A percentile compares a stretch with the other conserved stretches of the same genome.
These are phyloP conservation scores for Cladosporium austrohemisphaericum DNA, from an alignment of 2,329 filamentous ascomycete species.

Conservation along the genomic window DNA sequence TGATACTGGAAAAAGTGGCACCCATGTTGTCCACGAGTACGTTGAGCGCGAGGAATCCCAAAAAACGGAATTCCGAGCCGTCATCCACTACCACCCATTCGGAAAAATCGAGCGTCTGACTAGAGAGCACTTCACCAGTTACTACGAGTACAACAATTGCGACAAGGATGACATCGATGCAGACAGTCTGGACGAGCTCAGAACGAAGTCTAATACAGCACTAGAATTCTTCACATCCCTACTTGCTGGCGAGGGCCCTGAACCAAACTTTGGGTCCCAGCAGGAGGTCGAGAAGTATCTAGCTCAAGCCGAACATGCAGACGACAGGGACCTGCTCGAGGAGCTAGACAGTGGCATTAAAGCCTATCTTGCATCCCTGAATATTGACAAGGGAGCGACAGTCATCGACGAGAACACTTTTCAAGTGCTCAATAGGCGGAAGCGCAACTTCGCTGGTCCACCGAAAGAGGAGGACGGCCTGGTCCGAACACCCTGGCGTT, in stretches of 20 bases:
- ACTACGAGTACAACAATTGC: background rate
- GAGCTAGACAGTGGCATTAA: background rate
- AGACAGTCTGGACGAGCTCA: background rate
- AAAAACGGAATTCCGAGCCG: background rate
- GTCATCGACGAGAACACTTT: background rate
- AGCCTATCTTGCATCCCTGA: background rate
- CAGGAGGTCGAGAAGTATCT: background rate
- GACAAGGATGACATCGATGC: background rate
- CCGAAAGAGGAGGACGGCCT: background rate
- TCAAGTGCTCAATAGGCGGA: background rate
- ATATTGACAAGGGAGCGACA: background rate
- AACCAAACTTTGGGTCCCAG: background rate
- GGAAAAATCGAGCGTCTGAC: background rate
- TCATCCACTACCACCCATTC: background rate
- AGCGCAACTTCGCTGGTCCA: background rate
- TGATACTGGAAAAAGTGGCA: background rate
- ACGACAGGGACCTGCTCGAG: background rate
- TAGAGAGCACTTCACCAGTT: background rate
- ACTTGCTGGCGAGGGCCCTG: background rate
- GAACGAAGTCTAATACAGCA: background rate
- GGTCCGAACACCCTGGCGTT: background rate
- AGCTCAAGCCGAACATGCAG: background rate
- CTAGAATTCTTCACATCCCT: background rate
- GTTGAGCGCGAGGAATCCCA: background rate
- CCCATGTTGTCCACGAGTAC: background rate